A percentile compares a stretch with the other conserved stretches of the same genome.
Evolutionary conservation across 73 alveolate genomes (phyloP).

Genomic region (Diophrys sp.): DNA sequence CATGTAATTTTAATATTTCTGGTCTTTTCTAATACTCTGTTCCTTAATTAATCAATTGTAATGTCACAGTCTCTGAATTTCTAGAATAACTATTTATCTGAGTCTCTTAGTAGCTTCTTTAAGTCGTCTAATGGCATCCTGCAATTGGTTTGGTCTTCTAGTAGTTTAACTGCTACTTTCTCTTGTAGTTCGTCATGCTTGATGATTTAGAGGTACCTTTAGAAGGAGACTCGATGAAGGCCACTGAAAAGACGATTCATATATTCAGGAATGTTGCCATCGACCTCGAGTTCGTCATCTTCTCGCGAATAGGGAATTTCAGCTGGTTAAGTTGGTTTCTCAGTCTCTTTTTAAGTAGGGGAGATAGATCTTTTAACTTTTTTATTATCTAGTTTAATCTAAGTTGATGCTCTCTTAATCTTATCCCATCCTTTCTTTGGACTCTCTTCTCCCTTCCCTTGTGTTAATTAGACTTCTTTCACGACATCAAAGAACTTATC

Average conservation of each 20-base stretch:
- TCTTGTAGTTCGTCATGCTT: neutral
- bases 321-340: neutral
- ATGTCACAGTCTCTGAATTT: neutral
- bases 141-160: neutral
- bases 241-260: neutral
- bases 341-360: no score
- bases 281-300: neutral
- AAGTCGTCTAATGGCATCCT: neutral
- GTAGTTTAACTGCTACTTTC: neutral
- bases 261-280: neutral
- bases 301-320: neutral
- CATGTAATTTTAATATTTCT: neutral
- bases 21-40: neutral
- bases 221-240: neutral
- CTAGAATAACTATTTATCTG: conserved; percentile 2
- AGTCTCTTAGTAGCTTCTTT: neutral
- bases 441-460: neutral
- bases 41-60: neutral
- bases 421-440: neutral
- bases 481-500: neutral
- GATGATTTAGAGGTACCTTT: neutral
- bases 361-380: neutral
- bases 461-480: neutral
- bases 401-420: neutral
- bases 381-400: neutral